Evolutionary conservation across 305 asterid genomes (phyloP).

Genomic region (Solanum aculeatissimum): DNA sequence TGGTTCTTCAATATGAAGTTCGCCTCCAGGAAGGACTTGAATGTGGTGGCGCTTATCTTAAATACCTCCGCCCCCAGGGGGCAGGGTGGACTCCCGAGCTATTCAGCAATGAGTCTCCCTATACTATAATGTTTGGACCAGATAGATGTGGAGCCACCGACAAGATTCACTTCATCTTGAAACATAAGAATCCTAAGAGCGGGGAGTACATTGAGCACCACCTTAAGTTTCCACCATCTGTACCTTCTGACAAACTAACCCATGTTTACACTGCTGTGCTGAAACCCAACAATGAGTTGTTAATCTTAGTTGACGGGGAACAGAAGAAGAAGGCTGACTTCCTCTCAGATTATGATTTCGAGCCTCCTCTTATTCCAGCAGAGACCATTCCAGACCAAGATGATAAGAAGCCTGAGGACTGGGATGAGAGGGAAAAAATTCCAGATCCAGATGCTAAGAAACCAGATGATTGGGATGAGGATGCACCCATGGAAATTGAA

Average conservation of each 20-base stretch:
- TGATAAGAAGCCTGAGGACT: conserved; percentile 91
- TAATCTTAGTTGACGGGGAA: conserved; percentile 85
- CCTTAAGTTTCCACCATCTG: conserved; percentile 88
- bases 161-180: conserved; percentile 92
- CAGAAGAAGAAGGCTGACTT: conserved; percentile 82
- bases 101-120: conserved; percentile 87
- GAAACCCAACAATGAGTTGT: conserved; percentile 61
- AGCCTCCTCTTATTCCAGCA: conserved; percentile 73
- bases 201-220: conserved; percentile 83
- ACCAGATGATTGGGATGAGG: conserved; percentile 98
- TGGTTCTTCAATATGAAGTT: conserved; percentile 80
- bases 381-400: conserved; percentile 95
- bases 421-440: conserved; percentile 91
- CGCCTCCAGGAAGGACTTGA: conserved; percentile 97
- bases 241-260: conserved; percentile 79
- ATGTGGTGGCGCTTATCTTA: conserved; percentile 95
- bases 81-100: conserved; percentile 82
- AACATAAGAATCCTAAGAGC: conserved; percentile 86
- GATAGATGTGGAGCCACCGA: conserved; percentile 90
- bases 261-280: conserved; percentile 90
- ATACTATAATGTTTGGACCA: conserved; percentile 96
- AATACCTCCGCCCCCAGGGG: conserved; percentile 89
- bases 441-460: conserved; percentile 88
- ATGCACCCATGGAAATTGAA: conserved; percentile 81
- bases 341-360: conserved; percentile 67